Evolutionary conservation across 192 early-diverging fungal species (phyloP), one percentile per base, ranked within the genome.

Genomic region (Podila epicladia): DNA sequence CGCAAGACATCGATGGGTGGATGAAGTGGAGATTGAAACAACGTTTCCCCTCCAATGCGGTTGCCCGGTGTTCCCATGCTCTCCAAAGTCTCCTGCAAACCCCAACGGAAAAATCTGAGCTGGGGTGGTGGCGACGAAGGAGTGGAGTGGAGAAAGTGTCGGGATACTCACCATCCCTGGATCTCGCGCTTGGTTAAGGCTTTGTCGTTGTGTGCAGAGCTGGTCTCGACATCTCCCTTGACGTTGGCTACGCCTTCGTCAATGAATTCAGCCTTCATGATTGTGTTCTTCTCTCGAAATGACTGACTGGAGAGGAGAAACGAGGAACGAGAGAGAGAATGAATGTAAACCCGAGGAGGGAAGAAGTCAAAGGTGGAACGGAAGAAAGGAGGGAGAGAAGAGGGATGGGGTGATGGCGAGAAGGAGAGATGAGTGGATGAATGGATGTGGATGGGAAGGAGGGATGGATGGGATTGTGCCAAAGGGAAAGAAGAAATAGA

Each of bases 121-220:
- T 33, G 33, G 33, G 33, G 33, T 33, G 33, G 29, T 29, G 6
- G 50, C 29, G 33, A n/a, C 0, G 15, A 17, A n/a, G 48, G 12
- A 41, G 7, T 0, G 28, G 28, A 28, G 49, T 29, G 29, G 7
- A 32, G 37, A 61, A 37, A 32, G 38, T 19, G 45, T 8, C 13
- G 4, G 24, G 20, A 11, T 19, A 28, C 38, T 61, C 72, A 80
- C 77, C 77, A 80, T 58, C 77, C 77, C 58, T 69, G 71, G 57
- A 80, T 80, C 66, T 80, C 66, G n/a, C 77, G 65, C 66, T 73
- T 80, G 22, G 66, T 80, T 33, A 80, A 57, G 15, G 53, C 57
- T 32, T 65, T 65, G 11, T 69, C 59, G 31, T 3, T 50, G 5
- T 48, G n/a, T 37, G 64, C 45, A 24, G 26, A 28, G 22, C 58